Conservation (phyloP, 116 monocot species). For the Cymodocea nodosa region DNA sequence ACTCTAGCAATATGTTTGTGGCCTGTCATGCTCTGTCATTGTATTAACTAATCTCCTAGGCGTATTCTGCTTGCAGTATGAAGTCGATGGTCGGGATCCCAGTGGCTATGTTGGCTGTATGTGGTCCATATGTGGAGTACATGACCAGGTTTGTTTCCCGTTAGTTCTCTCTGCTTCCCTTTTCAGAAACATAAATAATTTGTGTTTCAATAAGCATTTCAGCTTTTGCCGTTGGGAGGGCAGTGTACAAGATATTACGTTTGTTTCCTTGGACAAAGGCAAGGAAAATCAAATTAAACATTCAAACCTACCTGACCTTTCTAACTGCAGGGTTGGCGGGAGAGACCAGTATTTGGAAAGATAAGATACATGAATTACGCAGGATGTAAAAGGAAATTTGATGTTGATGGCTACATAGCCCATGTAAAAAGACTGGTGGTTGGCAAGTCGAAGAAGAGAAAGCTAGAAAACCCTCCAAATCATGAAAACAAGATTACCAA, state of each 20-base stretch:
- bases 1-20: neutral
- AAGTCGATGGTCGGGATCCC: constrained; percentile 95
- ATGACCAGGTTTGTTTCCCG: constrained; percentile 69
- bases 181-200: neutral
- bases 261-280: no score
- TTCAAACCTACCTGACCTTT: neutral
- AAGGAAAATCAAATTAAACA: neutral
- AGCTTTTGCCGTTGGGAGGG: no score
- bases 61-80: constrained; percentile 46
- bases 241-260: no score
- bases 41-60: neutral
- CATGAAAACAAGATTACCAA: no score
- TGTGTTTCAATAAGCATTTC: neutral
- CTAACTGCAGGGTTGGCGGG: constrained; percentile 78
- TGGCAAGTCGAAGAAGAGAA: constrained; percentile 56
- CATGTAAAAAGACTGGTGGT: constrained; percentile 50
- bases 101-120: constrained; percentile 94
- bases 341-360: constrained; percentile 89
- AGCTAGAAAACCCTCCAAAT: constrained; percentile 7
- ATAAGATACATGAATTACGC: constrained; percentile 97
- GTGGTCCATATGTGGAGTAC: constrained; percentile 97
- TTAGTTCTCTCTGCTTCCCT: neutral
- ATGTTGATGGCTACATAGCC: constrained; percentile 79
- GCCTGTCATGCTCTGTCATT: neutral
- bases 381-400: constrained; percentile 95